Base-by-base conservation (phyloP, 192 early-diverging fungal genomes). In the Backusella tuberculispora region DNA sequence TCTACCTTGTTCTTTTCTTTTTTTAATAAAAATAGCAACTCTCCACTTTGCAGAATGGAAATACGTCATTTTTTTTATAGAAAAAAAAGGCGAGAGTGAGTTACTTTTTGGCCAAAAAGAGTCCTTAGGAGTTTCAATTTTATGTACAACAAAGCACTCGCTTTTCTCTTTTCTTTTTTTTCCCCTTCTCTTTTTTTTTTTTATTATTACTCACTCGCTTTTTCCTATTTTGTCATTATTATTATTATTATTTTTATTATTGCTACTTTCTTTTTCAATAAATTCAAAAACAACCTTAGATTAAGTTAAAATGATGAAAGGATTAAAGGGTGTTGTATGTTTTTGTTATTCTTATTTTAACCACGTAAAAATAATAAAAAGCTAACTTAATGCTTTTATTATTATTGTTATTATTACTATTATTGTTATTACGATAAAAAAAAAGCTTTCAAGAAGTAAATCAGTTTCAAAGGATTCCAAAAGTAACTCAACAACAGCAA, bases 261-360 rank as follows among this genome's bases (percentile, higher is more conserved):
- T 21, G 3, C 10, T 8, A 1, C 8, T 53, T 53, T 53, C 8
- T 17, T 6, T 21, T 21, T 19, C 48, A 53, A 53, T 69, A 45
- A n/a, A 42, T 6, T 10, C 13, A 13, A 68, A 19, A 24, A 46
- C 19, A 68, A 15, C 26, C 4, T 69, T 21, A 24, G 19, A 56
- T 21, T 13, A 56, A 69, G 17, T 19, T 19, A 78, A 41, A 42
- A 78, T 78, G 76, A 78, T 78, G 65, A 78, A 78, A 78, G 76
- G 76, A 63, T 44, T 78, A n/a, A 78, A 78, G 38, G 76, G 71
- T 24, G 76, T 73, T 67, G 76, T 78, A 78, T 41, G 66, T 68
- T 24, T 5, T 14, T 9, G 26, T 47, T 29, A 17, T 29, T 2
- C 34, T 43, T 15, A 4, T 66, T 21, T 19, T 43, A 37, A 64